Evolutionary conservation across 352 stramenopile genomes (phyloP), one percentile per base, ranked within the genome.

Genomic region (Phytophthora idaei): DNA sequence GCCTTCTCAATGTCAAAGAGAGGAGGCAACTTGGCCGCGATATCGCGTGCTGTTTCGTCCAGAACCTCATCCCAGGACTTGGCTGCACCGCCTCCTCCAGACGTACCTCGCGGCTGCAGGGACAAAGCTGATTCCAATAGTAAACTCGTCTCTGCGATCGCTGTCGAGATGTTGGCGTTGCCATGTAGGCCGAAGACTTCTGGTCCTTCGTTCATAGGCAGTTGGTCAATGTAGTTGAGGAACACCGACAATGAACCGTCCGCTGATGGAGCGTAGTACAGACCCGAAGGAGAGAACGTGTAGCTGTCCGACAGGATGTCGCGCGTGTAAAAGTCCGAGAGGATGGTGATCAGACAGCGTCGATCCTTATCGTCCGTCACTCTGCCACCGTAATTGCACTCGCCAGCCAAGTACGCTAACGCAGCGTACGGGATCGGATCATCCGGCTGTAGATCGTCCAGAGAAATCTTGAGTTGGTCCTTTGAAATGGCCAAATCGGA

Each of bases 301-400:
- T 95, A 95, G 41, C 25, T 66, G 56, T 96, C 86, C 7, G 65
- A 69, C 7, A 96, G 73, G 31, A 97, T 93, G 4, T 90, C 74
- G 1, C 82, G 81, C 7, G 82, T 78, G 67, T 94, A 97, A 53
- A 96, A 95, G 53, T 94, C 83, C 29, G 86, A 93, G 36, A 95
- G 67, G 48, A 94, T 91, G 51, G 90, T 95, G 50, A 93, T 80
- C 29, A 95, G 90, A 41, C 86, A 94, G 8, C 90, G 74, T 1
- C 94, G 90, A 68, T 98, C 95, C 56, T 97, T 97, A 71, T 98
- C 94, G 67, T 98, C 95, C 5, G 95, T 98, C 5, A 98, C 95
- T 29, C 95, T 83, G 1, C 95, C 95, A 42, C 95, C 95, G 67
- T 98, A 98, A 80, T 98, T 98, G 74, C 95, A 98, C 49, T 98